A percentile compares a stretch with the other conserved stretches of the same genome.
Evolutionary conservation across 352 stramenopile species (phyloP).

Genomic region (Elongisporangium senticosum): DNA sequence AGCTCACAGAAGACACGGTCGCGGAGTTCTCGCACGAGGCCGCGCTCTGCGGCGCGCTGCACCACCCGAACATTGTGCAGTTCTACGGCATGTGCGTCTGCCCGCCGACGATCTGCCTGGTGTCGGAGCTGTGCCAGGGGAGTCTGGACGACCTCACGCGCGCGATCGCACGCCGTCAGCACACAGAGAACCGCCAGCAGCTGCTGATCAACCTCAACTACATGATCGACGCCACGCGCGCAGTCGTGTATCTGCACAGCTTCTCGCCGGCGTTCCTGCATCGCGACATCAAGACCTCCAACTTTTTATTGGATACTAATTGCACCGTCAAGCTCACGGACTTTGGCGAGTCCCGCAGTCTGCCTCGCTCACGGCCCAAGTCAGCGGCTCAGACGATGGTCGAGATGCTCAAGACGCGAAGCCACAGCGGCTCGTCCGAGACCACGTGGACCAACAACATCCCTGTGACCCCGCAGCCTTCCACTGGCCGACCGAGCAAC

Average conservation of each 20-base stretch:
- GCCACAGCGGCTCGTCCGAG: conserved; percentile 12
- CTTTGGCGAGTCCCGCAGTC: conserved; percentile 49
- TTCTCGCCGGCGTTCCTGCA: conserved; percentile 69
- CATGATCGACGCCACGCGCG: conserved; percentile 60
- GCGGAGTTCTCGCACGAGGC: conserved; percentile 81
- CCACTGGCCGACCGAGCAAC: conserved; percentile 7
- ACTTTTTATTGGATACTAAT: conserved; percentile 52
- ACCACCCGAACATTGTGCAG: conserved; percentile 77
- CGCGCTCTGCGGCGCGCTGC: conserved; percentile 57
- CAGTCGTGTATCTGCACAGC: conserved; percentile 66
- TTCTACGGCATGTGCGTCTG: conserved; percentile 84
- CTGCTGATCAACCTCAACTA: conserved; percentile 47
- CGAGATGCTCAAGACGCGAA: conserved; percentile 7
- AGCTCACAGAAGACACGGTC: conserved; percentile 56
- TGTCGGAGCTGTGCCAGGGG: conserved; percentile 50
- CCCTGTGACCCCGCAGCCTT: conserved; percentile 11
- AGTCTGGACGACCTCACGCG: conserved; percentile 37
- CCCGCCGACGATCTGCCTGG: conserved; percentile 64
- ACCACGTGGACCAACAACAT: conserved; percentile 1
- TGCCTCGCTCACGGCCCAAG: conserved; percentile 12
- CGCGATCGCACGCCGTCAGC: conserved; percentile 19
- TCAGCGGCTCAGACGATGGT: conserved; percentile 5
- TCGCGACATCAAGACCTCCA: conserved; percentile 63
- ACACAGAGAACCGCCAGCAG: conserved; percentile 19
- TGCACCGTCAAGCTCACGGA: conserved; percentile 50